These are phyloP conservation scores for Verruconis gallopava DNA, from an alignment of 2,329 filamentous ascomycete genomes.

Conservation along the genomic window DNA sequence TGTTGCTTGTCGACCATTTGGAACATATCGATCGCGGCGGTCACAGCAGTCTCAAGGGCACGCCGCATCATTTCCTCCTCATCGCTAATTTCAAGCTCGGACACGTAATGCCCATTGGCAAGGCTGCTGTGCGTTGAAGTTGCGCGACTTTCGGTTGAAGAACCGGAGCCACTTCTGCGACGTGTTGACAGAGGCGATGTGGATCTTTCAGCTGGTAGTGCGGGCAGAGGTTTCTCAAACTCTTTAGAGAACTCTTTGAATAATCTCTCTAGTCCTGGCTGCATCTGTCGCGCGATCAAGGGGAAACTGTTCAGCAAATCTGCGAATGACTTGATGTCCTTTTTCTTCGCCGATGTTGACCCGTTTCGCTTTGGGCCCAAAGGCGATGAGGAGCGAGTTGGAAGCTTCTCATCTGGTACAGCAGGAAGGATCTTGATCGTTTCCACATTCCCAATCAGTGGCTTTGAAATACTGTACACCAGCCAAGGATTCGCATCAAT, in stretches of 20 bases:
- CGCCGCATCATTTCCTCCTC: constrained; percentile 85
- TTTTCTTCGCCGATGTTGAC: constrained; percentile 43
- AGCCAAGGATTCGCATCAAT: constrained; percentile 88
- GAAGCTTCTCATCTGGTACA: constrained; percentile 31
- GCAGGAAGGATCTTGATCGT: constrained; percentile 60
- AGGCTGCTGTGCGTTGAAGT: constrained; percentile 25
- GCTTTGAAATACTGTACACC: constrained; percentile 87
- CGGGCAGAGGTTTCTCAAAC: constrained; percentile 72
- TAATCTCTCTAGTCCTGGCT: constrained; percentile 73
- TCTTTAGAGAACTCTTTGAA: constrained; percentile 82
- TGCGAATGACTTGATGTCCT: constrained; percentile 80
- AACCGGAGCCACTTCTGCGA: constrained; percentile 6
- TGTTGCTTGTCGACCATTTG: constrained; percentile 94
- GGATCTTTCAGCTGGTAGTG: constrained; percentile 19
- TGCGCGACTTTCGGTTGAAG: constrained; percentile 23
- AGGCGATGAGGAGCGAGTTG: constrained; percentile 19
- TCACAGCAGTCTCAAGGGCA: constrained; percentile 83
- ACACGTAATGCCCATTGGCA: constrained; percentile 15
- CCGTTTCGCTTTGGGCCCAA: constrained; percentile 31
- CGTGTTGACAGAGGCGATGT: constrained; percentile 1
- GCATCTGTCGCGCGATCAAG: constrained; percentile 93
- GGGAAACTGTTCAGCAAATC: constrained; percentile 86
- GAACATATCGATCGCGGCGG: constrained; percentile 86
- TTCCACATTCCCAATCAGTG: constrained; percentile 73
- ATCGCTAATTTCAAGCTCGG: constrained; percentile 57